Base-by-base conservation (phyloP, 176 grass and related monocot genomes). In the Aegilops speltoides region DNA sequence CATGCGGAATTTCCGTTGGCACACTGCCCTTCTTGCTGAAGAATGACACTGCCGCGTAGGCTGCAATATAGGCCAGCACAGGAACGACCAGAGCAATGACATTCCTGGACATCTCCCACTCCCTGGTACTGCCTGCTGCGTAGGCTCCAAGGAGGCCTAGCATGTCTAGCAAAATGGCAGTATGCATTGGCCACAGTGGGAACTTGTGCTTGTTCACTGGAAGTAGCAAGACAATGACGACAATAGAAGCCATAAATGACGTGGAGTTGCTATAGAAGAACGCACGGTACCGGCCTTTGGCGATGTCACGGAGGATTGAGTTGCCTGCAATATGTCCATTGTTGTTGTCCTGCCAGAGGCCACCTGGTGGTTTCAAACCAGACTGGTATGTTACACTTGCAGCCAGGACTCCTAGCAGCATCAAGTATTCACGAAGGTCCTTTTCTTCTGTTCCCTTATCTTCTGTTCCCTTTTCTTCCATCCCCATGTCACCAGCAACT, bases 241-340 rank as follows among this genome's bases (percentile, higher is more conserved):
- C 88, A 20, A 89, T 34, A 26, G 88, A 89, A 3, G 88, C 82
- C 68, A 85, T 65, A 31, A 89, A 89, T 2, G 82, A 89, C 11
- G 88, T 76, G 24, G 88, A 89, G 88, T 89, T 89, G 82, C 77
- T 60, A 15, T 89, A 89, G 88, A 89, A 89, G 88, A 89, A 89
- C n/a, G 68, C 77, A 20, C 33, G 45, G 82, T 81, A 89, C 45
- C 66, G 82, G 31, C 3, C 0, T 64, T 15, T 80, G 40, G 54
- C 56, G 41, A 41, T 46, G 34, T 81, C 34, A 5, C 68, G 68
- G 23, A 89, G 59, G 24, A 85, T 64, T 17, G 82, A 20, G 34
- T 65, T 14, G 6, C 88, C 68, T 0, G 45, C 77, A 22, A 8
- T 8, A 31, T 60, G 59, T 0, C 25, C 60, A 0, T 72, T 40